Evolutionary conservation across 768 basidiomycete genomes (phyloP), one percentile per base, ranked within the genome.

Genomic region (Candolleomyces aberdarensis): DNA sequence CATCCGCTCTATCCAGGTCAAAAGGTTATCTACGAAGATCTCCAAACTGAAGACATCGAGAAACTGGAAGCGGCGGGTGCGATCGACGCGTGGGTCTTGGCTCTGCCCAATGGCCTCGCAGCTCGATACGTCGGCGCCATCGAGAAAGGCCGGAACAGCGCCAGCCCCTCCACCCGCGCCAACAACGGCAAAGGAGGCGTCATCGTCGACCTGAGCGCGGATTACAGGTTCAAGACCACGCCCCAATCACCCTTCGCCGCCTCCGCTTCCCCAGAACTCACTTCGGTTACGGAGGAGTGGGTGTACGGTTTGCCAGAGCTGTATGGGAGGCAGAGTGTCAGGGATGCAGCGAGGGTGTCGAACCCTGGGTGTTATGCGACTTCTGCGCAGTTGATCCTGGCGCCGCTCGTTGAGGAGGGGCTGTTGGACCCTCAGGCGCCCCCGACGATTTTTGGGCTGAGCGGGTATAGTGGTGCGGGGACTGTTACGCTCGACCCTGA

Each of bases 331-430:
- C 72, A 77, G 31, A 72, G 73, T 0, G 80, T 97, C 64, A 86
- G 86, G 49, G 63, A 76, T 3, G 83, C 97, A 22, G 94, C 87
- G 70, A 80, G 95, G 48, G 94, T 98, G 64, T 92, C 97, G 52
- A 99, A 99, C 76, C 97, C 97, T 1, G 97, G 97, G 47, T 99
- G 97, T 72, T 99, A 95, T 71, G 91, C 96, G 5, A 98, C 97
- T 39, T 93, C 94, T 53, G 83, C 88, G 1, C 97, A 98, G 74
- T 81, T 98, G 62, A 85, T 98, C 58, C 75, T 97, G 62, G 97
- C 96, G 0, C 97, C 97, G 19, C 81, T 98, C 19, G 78, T 97
- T 58, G 60, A 61, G 55, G 39, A 39, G 54, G 79, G 85, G 59
- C 83, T 88, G 74, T 71, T 96, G 62, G 80, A 85, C 56, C 78